These are phyloP conservation scores for Colletotrichum noveboracense DNA, from an alignment of 2,329 filamentous ascomycete species.

Conservation along the genomic window DNA sequence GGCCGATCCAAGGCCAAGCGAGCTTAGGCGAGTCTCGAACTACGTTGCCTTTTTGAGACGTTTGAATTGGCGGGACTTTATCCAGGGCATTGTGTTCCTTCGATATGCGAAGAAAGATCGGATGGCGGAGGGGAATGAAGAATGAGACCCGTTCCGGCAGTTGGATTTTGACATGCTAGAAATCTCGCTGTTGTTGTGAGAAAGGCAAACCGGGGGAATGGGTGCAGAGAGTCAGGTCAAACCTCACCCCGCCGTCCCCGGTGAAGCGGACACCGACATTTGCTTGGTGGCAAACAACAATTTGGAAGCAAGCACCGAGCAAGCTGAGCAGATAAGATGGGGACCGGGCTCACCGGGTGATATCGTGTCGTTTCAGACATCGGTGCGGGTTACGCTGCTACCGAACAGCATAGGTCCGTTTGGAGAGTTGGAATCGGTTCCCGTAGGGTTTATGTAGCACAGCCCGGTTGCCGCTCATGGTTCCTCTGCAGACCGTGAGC, in stretches of 20 bases:
- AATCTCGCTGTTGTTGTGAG: neutral
- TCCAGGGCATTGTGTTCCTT: neutral
- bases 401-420: neutral
- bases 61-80: neutral
- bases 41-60: neutral
- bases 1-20: neutral
- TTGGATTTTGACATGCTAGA: neutral
- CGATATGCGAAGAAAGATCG: neutral
- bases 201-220: neutral
- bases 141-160: neutral
- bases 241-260: neutral
- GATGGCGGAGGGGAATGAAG: neutral
- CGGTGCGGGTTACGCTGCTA: neutral
- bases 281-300: neutral
- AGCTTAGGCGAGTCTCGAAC: neutral
- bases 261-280: neutral
- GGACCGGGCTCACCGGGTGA: constrained; percentile 14
- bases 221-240: neutral
- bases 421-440: neutral
- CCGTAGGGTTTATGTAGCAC: neutral
- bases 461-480: neutral
- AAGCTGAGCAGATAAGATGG: neutral
- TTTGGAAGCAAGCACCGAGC: neutral
- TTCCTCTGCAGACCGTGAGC: neutral
- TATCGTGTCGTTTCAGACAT: constrained; percentile 20